A percentile compares a stretch with the other conserved stretches of the same genome.
These are phyloP conservation scores for Schwanniomyces sp. DNA, from an alignment of 805 yeast species.

Conservation along the genomic window DNA sequence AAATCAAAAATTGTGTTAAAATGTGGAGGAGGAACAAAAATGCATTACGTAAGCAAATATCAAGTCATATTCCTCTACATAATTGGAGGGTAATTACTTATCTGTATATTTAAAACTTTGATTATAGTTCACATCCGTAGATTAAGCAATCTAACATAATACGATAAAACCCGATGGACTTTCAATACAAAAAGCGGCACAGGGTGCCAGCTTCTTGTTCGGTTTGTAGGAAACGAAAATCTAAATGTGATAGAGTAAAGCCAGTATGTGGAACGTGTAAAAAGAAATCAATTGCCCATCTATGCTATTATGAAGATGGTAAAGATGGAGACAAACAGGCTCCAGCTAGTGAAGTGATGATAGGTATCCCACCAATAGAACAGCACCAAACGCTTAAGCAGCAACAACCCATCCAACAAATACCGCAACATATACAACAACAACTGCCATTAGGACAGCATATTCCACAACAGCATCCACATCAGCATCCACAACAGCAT, in stretches of 20 bases:
- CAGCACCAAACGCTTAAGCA: constrained; percentile 7
- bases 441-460: constrained; percentile 1
- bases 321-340: background rate
- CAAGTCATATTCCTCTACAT: too few relatives aligned
- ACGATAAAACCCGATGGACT: constrained; percentile 18
- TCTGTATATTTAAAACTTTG: background rate
- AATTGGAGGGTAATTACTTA: too few relatives aligned
- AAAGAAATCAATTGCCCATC: constrained; percentile 43
- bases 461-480: constrained; percentile 6
- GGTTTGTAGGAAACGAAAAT: constrained; percentile 44
- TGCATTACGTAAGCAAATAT: background rate
- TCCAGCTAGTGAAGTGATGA: background rate
- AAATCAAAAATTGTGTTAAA: too few relatives aligned
- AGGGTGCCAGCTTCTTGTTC: constrained; percentile 45
- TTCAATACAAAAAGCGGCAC: constrained; percentile 31
- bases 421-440: constrained; percentile 2
- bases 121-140: background rate
- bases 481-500: constrained; percentile 1
- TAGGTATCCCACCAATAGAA: background rate
- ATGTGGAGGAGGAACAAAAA: background rate
- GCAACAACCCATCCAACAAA: background rate
- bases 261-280: constrained; percentile 45
- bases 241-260: constrained; percentile 41
- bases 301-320: constrained; percentile 35
- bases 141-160: background rate